phyloP scores from a whole-genome alignment of 371 early-diverging fungal genomes.

The Choanephora cucurbitarum region DNA sequence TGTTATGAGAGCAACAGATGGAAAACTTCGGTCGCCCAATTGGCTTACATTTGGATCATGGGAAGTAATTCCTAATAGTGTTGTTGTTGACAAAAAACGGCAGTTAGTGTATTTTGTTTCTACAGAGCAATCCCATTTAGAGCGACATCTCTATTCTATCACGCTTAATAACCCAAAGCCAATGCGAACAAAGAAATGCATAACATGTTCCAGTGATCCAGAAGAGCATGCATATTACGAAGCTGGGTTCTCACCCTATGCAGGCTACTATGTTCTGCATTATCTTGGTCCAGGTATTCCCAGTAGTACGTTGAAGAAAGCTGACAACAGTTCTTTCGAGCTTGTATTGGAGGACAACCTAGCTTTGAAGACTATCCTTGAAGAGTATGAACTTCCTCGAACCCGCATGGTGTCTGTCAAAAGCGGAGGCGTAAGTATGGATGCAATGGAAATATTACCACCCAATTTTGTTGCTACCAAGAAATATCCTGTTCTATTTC shows the following conservation, averaged over 20 bases:
- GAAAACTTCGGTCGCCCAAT: conserved; percentile 38
- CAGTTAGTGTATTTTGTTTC: conserved; percentile 65
- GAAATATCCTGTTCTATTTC: conserved; percentile 81
- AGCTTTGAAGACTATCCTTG: conserved; percentile 36
- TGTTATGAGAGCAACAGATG: conserved; percentile 43
- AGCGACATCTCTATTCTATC: conserved; percentile 70
- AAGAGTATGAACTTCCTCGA: conserved; percentile 57
- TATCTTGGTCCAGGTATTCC: conserved; percentile 88
- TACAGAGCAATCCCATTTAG: conserved; percentile 71
- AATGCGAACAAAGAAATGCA: conserved; percentile 25
- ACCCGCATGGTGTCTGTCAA: conserved; percentile 55
- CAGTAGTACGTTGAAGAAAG: conserved; percentile 65
- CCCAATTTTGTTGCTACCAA: conserved; percentile 74
- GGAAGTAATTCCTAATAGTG: conserved; percentile 75
- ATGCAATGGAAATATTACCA: conserved; percentile 79
- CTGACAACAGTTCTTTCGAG: conserved; percentile 49
- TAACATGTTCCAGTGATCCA: conserved; percentile 33
- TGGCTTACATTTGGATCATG: conserved; percentile 85
- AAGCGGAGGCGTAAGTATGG: conserved; percentile 50
- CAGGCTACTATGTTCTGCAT: conserved; percentile 67
- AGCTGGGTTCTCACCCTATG: conserved; percentile 71
- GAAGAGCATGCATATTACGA: conserved; percentile 65
- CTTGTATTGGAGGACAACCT: conserved; percentile 60
- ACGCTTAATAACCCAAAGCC: conserved; percentile 19
- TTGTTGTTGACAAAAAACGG: conserved; percentile 52